phyloP scores from a whole-genome alignment of 768 basidiomycete species.

The Mycena galericulata region DNA sequence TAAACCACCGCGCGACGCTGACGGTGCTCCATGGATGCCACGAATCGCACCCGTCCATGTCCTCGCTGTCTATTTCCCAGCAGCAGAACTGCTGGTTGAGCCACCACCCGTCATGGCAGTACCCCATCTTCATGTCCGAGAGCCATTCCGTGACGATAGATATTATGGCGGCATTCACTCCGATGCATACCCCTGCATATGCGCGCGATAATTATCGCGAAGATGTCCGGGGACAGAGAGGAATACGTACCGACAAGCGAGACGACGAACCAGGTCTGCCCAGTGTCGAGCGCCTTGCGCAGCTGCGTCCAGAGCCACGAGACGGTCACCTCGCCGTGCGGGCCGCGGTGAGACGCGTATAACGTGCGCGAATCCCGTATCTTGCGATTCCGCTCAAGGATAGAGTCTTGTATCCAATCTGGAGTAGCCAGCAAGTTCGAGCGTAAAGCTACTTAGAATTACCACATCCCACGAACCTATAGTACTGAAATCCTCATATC shows the following conservation, averaged over 20 bases:
- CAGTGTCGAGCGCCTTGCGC: conserved; percentile 70
- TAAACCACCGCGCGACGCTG: conserved; percentile 78
- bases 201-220: conserved; percentile 1
- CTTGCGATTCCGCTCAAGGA: conserved; percentile 87
- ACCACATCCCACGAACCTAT: conserved; percentile 70
- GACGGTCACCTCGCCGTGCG: conserved; percentile 62
- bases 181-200: conserved; percentile 84
- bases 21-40: conserved; percentile 93
- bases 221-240: not conserved
- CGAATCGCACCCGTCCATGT: conserved; percentile 84
- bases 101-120: conserved; percentile 99
- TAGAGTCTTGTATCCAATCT: conserved; percentile 98
- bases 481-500: conserved; percentile 95
- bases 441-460: not conserved
- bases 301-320: conserved; percentile 73
- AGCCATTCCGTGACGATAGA: conserved; percentile 98
- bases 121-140: conserved; percentile 97
- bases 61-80: conserved; percentile 91
- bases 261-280: conserved; percentile 94
- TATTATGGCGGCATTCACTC: conserved; percentile 93
- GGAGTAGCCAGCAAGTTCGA: conserved; percentile 17
- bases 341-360: conserved; percentile 56
- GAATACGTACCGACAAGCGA: conserved; percentile 84
- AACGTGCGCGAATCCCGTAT: conserved; percentile 67
- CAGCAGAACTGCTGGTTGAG: conserved; percentile 98